Evolutionary conservation across 306 rosid species (phyloP).

Genomic region (Malus orientalis): DNA sequence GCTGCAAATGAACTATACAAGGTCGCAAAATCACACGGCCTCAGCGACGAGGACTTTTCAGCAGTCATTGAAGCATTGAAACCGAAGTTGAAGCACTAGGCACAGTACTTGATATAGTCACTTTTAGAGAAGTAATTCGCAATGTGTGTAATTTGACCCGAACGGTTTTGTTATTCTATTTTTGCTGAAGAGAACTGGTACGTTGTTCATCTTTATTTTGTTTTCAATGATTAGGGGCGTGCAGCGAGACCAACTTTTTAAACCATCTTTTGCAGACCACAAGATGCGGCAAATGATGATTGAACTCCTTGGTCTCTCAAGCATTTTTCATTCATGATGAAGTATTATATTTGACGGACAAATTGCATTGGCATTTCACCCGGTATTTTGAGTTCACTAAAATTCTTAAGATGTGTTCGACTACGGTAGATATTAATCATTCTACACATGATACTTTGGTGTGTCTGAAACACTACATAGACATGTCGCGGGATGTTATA

Average conservation of each 20-base stretch:
- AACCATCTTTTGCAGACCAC: no score
- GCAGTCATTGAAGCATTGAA: slow-evolving; percentile 91
- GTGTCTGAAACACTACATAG: no score
- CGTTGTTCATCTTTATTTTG: background rate
- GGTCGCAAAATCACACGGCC: slow-evolving; percentile 85
- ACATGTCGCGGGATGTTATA: no score
- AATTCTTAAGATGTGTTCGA: no score
- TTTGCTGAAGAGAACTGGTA: background rate
- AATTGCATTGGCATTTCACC: no score
- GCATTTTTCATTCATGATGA: no score
- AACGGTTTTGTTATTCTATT: background rate
- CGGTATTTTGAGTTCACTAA: no score
- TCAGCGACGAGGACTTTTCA: slow-evolving; percentile 83
- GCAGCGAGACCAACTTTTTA: background rate
- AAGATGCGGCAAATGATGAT: no score
- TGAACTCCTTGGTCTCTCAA: no score
- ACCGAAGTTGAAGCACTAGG: slow-evolving; percentile 45
- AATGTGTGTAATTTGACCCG: background rate
- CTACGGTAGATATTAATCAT: no score
- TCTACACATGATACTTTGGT: no score
- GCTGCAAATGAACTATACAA: slow-evolving; percentile 90
- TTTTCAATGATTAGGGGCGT: background rate
- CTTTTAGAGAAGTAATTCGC: background rate
- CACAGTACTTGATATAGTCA: background rate
- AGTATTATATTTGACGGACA: no score